A percentile compares a stretch with the other conserved stretches of the same genome.
Conservation (phyloP, 2,329 filamentous ascomycete species). For the Colletotrichum sp. region DNA sequence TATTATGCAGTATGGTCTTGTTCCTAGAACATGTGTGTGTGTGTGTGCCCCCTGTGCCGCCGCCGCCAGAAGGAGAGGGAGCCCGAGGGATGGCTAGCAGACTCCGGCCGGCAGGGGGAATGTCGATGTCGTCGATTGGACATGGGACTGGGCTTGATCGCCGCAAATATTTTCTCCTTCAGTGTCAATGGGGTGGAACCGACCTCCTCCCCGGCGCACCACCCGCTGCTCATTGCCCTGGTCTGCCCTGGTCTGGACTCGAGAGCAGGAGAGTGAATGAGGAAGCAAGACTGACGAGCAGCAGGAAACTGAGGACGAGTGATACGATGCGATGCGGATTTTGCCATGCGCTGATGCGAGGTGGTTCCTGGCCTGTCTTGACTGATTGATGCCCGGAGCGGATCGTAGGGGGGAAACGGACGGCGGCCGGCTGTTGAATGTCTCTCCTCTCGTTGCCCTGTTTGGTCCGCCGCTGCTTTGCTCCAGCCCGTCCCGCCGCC, state of each 20-base stretch:
- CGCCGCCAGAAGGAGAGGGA: neutral
- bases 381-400: neutral
- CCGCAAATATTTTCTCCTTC: slow-evolving; percentile 7
- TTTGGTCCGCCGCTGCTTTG: neutral
- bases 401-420: neutral
- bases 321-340: neutral
- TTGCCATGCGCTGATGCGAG: slow-evolving; percentile 5
- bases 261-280: neutral
- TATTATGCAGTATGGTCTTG: neutral
- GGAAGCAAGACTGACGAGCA: neutral
- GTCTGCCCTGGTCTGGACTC: neutral
- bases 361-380: slow-evolving; percentile 5
- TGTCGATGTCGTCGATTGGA: slow-evolving; percentile 16
- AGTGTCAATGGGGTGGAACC: slow-evolving; percentile 2
- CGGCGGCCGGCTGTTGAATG: neutral
- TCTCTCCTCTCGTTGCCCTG: neutral
- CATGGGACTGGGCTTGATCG: neutral
- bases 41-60: neutral
- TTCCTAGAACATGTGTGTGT: neutral
- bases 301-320: neutral
- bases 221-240: neutral
- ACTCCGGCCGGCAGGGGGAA: slow-evolving; percentile 9
- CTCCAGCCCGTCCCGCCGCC: neutral
- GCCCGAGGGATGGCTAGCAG: neutral
- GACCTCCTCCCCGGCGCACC: neutral